These are phyloP conservation scores for Laguncularia racemosa DNA, from an alignment of 345 rosid genomes.

Conservation along the genomic window DNA sequence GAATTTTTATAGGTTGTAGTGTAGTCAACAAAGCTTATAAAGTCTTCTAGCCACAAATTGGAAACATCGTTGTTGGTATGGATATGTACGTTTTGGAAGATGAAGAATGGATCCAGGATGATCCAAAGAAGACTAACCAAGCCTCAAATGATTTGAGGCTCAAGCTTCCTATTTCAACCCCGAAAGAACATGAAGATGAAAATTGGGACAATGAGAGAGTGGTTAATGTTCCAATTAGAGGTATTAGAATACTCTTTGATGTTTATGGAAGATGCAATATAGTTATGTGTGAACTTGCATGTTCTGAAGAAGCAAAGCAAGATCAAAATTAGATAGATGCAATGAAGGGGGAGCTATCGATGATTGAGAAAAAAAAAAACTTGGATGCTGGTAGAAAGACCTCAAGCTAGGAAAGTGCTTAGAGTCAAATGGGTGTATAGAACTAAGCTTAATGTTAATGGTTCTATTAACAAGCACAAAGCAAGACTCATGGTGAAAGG, in stretches of 20 bases:
- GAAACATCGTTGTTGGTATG: background rate
- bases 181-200: background rate
- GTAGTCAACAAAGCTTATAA: slow-evolving; percentile 9
- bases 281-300: background rate
- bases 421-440: slow-evolving; percentile 2
- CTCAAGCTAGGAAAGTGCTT: background rate
- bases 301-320: background rate
- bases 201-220: too few relatives aligned
- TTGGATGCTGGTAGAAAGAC: background rate
- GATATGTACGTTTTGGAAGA: background rate
- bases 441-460: background rate
- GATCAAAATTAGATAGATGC: background rate
- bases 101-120: background rate
- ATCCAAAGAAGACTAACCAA: background rate
- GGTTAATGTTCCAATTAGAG: slow-evolving; percentile 2
- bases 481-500: slow-evolving; percentile 2
- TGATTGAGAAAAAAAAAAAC: slow-evolving; percentile 7
- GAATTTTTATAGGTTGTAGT: slow-evolving; percentile 10
- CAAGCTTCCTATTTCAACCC: slow-evolving; percentile 3
- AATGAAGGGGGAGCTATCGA: background rate
- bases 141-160: slow-evolving; percentile 7
- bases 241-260: background rate
- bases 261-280: background rate
- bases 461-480: background rate
- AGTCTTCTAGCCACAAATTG: background rate